Conservation (phyloP, 306 rosid species). For the Cucurbita ficifolia region DNA sequence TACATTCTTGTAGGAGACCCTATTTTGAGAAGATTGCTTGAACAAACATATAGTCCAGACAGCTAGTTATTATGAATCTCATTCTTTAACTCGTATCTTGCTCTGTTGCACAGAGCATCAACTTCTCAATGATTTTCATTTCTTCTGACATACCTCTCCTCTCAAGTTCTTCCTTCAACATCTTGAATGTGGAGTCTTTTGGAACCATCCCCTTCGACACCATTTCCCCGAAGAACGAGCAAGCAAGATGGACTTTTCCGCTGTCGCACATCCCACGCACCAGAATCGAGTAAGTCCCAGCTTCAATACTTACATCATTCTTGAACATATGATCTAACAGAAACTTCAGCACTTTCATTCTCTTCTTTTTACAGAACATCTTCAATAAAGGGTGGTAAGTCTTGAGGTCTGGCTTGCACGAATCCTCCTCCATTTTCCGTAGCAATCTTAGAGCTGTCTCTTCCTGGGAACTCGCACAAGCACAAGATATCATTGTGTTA, state of each 20-base stretch:
- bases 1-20: neutral
- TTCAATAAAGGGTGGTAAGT: constrained; percentile 73
- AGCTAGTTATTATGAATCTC: neutral
- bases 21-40: neutral
- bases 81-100: neutral
- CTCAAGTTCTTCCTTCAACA: constrained; percentile 34
- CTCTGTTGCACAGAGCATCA: constrained; percentile 23
- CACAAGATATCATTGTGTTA: constrained; percentile 46
- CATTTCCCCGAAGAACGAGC: constrained; percentile 11
- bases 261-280: constrained; percentile 32
- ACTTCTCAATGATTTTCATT: constrained; percentile 33
- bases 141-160: constrained; percentile 42
- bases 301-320: constrained; percentile 43
- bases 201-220: constrained; percentile 32
- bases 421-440: constrained; percentile 57
- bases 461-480: constrained; percentile 52
- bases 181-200: constrained; percentile 17
- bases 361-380: constrained; percentile 72
- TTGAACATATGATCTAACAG: constrained; percentile 64
- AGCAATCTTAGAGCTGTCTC: constrained; percentile 76
- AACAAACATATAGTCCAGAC: neutral
- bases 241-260: constrained; percentile 25
- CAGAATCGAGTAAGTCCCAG: constrained; percentile 47
- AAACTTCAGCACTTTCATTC: constrained; percentile 65
- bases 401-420: constrained; percentile 36